Percentiles rank a stretch among this genome's conserved stretches.
Conservation (phyloP, 345 rosid genomes). For the Eucalyptus regnans region DNA sequence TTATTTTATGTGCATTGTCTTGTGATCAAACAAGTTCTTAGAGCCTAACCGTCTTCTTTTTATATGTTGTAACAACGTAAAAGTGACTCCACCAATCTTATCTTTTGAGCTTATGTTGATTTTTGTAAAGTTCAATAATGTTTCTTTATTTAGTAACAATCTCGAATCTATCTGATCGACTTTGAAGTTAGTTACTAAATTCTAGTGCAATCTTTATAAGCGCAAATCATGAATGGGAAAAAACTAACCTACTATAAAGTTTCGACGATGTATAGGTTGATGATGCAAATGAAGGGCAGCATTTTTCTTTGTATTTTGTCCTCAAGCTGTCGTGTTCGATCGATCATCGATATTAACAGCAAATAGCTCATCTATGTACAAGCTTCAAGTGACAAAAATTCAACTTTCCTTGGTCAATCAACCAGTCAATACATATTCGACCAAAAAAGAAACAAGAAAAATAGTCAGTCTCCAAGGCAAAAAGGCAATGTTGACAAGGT, state of each 20-base stretch:
- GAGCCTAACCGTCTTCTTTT: neutral
- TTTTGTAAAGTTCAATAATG: neutral
- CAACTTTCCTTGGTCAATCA: neutral
- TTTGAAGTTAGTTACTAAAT: neutral
- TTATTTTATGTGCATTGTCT: neutral
- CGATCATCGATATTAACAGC: neutral
- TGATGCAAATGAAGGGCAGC: neutral
- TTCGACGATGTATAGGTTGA: neutral
- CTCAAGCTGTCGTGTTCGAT: neutral
- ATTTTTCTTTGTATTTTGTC: neutral
- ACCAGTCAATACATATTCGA: neutral
- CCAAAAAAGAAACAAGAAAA: no score
- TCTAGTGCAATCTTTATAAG: neutral
- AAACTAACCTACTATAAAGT: neutral
- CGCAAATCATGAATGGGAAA: neutral
- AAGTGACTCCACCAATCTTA: neutral
- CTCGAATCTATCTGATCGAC: neutral
- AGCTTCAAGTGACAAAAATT: neutral
- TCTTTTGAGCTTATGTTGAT: neutral
- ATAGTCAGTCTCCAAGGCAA: neutral
- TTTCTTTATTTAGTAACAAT: neutral
- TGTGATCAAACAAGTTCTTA: neutral
- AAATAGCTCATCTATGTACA: neutral
- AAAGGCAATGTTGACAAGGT: neutral
- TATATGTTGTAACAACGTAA: neutral